Conservation (phyloP, 2,329 filamentous ascomycete genomes). For the Trichoderma koningiopsis region DNA sequence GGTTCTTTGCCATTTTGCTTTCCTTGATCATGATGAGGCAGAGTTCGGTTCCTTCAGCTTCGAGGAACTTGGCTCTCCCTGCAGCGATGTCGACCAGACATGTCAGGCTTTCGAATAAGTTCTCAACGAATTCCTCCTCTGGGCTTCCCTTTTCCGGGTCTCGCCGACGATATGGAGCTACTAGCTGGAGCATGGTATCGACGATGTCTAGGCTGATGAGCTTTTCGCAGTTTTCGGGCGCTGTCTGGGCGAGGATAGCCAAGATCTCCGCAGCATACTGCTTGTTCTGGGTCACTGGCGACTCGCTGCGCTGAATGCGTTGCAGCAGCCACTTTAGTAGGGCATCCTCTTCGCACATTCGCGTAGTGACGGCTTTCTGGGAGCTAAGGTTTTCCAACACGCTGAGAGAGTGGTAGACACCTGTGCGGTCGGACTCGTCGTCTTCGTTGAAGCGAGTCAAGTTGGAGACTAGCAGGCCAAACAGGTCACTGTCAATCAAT, state of each 20-base stretch:
- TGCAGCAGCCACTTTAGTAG: constrained; percentile 77
- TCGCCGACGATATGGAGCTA: constrained; percentile 80
- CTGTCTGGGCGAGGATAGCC: constrained; percentile 82
- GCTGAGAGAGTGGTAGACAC: constrained; percentile 81
- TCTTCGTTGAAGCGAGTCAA: constrained; percentile 77
- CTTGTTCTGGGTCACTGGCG: constrained; percentile 79
- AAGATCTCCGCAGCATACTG: constrained; percentile 93
- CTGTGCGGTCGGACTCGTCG: constrained; percentile 71
- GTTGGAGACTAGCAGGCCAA: constrained; percentile 75
- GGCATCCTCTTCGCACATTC: constrained; percentile 67
- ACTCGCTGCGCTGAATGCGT: constrained; percentile 71
- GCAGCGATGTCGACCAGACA: constrained; percentile 74
- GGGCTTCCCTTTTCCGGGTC: constrained; percentile 84
- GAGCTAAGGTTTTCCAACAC: constrained; percentile 87
- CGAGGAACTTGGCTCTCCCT: constrained; percentile 80
- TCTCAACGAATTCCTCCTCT: constrained; percentile 94
- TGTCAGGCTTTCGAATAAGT: constrained; percentile 84
- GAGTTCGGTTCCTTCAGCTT: constrained; percentile 89
- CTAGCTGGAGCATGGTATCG: constrained; percentile 78
- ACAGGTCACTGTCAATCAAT: constrained; percentile 67
- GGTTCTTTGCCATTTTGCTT: constrained; percentile 77
- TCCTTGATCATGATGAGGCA: constrained; percentile 90
- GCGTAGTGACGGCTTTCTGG: constrained; percentile 66
- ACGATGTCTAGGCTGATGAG: constrained; percentile 70
- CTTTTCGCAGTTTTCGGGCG: constrained; percentile 62